Evolutionary conservation across 495 filamentous ascomycete species (phyloP), one percentile per base, ranked within the genome.

Genomic region (Terfezia boudieri): DNA sequence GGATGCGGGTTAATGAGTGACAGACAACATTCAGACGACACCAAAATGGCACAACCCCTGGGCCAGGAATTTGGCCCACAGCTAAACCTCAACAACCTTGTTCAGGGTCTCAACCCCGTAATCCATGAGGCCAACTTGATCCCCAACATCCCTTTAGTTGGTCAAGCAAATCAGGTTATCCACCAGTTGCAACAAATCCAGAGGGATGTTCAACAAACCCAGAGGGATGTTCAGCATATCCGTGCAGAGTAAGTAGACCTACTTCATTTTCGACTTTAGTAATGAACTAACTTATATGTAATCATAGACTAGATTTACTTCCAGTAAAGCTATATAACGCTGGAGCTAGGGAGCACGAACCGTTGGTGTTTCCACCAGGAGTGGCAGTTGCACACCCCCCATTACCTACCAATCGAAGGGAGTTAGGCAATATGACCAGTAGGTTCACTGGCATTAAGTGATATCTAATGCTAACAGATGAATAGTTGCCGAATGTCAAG

Each of bases 401-500:
- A 36, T 37, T 58, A 55, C 56, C 36, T 55, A 53, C 51, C 52
- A 58, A 58, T 58, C 43, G 36, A 23, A 55, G 56, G 50, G 56
- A 58, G 48, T 49, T 52, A 55, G 38, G 53, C 36, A 58, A 48
- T 41, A 56, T 56, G 49, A 56, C 55, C 4, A 22, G 55, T 56
- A 56, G 35, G 54, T 59, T 56, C 49, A 59, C 50, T 43, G 32
- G 52, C 23, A 55, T 37, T 20, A 20, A 53, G 35, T 56, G 20
- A 35, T 56, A 22, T 11, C 38, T 36, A 43, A 53, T 37, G 54
- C 54, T 59, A 41, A 59, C 54, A 11, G 53, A 56, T 59, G 12
- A 51, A 53, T 54, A 59, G 57, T 53, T 56, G 54, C 54, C 36
- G 51, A 59, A 37, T 56, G 57, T 26, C 54, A 59, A 49, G 57